Base-by-base conservation (phyloP, 768 basidiomycete species). In the Leccinellum albellum region DNA sequence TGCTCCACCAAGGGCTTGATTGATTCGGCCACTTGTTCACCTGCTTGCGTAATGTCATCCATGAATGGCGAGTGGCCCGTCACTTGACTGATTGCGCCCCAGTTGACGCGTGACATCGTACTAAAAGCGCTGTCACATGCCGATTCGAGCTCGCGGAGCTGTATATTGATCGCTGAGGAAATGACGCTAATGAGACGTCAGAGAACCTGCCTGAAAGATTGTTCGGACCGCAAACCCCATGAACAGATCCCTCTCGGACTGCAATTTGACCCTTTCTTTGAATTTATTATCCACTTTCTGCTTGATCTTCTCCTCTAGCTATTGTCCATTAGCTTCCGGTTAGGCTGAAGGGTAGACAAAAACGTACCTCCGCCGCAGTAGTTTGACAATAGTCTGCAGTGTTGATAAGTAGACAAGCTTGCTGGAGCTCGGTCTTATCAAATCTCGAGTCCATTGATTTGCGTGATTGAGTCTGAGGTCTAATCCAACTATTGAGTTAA, bases 381-480 rank as follows among this genome's bases (percentile, higher is more conserved):
- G 83, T 85, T 61, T 94, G 90, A 67, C 97, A 99, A 69, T 98
- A 99, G 68, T 98, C 95, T 1, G 95, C 96, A 0, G 97, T 99
- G 66, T 99, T 98, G 67, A 99, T 86, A 24, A 96, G 74, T n/a
- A 93, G 76, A 68, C 92, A 94, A 0, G 91, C 85, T 60, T 89
- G 91, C 64, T 84, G 86, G 31, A 98, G 71, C 57, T 94, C 87
- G 4, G 78, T 78, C 8, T 81, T 60, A 68, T 97, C 94, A 31
- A 85, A 81, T n/a, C 89, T 83, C 6, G 84, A 82, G 50, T 99
- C 96, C 20, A 77, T 77, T 2, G 95, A 98, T 64, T 82, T 83
- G 2, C 94, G 84, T 47, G 76, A 54, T 51, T 70, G 73, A 3
- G 54, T 59, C 68, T 77, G 62, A 64, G 66, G 80, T 68, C 68